These are phyloP conservation scores for Chaetoceros tenuissimus DNA, from an alignment of 108 stramenopile genomes.

Conservation along the genomic window DNA sequence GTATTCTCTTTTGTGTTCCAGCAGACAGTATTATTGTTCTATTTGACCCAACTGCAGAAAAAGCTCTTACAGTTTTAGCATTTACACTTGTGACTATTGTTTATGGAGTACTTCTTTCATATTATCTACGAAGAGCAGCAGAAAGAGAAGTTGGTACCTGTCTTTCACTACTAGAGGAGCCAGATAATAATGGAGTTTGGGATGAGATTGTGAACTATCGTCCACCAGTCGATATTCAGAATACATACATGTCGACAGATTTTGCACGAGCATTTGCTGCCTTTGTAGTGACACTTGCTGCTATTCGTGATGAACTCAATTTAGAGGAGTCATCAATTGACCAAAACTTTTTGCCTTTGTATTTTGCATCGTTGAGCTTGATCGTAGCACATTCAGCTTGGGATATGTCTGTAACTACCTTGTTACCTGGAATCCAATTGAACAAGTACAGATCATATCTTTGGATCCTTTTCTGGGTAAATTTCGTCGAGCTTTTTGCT, in stretches of 20 bases:
- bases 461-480: not conserved
- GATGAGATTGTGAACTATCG: not conserved
- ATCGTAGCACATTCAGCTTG: not conserved
- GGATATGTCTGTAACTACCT: not conserved
- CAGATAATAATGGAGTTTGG: not conserved
- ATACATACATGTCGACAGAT: not conserved
- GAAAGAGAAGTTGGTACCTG: no score
- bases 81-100: no score
- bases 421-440: not conserved
- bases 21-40: no score
- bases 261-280: not conserved
- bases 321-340: no score
- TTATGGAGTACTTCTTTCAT: no score
- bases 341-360: not conserved
- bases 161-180: no score
- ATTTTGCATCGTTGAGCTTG: not conserved
- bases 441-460: not conserved
- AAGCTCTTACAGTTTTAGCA: no score
- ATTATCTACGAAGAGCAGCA: no score
- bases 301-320: not conserved
- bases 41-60: no score
- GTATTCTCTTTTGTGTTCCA: no score
- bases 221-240: not conserved
- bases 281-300: not conserved
- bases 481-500: not conserved